Percentiles rank a stretch among this genome's conserved stretches.
phyloP scores from a whole-genome alignment of 208 protist species.

The Trypanosoma lewisi region DNA sequence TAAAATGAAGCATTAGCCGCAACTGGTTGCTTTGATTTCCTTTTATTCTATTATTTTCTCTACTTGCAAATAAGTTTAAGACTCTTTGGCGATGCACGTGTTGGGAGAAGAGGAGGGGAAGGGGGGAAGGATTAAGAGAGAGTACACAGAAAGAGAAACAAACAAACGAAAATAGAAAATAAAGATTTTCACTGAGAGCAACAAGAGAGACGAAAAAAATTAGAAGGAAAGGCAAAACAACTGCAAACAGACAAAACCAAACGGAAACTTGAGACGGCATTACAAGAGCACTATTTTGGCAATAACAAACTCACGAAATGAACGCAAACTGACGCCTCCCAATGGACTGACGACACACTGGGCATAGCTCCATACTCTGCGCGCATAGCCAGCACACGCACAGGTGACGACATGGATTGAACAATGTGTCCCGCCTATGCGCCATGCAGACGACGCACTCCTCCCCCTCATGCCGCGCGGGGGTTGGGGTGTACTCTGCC shows the following conservation, averaged over 20 bases:
- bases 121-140: too few species aligned
- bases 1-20: slow-evolving; percentile 37
- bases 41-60: neutral
- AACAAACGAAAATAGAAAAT: too few species aligned
- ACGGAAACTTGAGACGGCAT: neutral
- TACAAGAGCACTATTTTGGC: neutral
- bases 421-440: slow-evolving; percentile 66
- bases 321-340: slow-evolving; percentile 58
- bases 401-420: slow-evolving; percentile 67
- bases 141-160: too few species aligned
- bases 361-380: slow-evolving; percentile 33
- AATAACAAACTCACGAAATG: slow-evolving; percentile 28
- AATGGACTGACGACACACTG: slow-evolving; percentile 41
- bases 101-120: too few species aligned
- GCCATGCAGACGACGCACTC: slow-evolving; percentile 68
- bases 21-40: neutral
- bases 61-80: neutral
- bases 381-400: slow-evolving; percentile 72
- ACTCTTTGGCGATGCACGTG: too few species aligned
- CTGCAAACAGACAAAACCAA: slow-evolving; percentile 23
- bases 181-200: too few species aligned
- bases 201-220: too few species aligned
- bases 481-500: slow-evolving; percentile 42
- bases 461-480: slow-evolving; percentile 47
- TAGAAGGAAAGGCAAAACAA: slow-evolving; percentile 2